These are phyloP conservation scores for Berberis thunbergii DNA, from an alignment of 164 flowering plant genomes.

Conservation along the genomic window DNA sequence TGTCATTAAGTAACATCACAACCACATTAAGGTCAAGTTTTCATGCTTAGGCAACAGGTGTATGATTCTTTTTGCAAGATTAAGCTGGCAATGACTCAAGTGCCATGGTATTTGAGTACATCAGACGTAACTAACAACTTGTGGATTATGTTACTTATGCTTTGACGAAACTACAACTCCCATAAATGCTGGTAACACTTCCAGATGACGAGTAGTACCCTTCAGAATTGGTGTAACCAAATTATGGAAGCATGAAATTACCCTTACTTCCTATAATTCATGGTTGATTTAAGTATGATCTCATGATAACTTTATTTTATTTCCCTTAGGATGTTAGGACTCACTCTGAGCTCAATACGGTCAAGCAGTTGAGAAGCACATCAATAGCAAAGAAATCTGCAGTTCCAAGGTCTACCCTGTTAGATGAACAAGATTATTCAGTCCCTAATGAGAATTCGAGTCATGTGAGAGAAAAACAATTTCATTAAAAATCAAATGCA, in stretches of 20 bases:
- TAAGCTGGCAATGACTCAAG: no score
- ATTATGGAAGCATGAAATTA: no score
- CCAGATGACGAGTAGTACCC: no score
- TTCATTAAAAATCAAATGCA: not conserved
- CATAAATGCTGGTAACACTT: no score
- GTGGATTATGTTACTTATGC: no score
- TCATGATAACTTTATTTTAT: not conserved
- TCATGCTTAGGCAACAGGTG: no score
- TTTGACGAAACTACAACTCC: no score
- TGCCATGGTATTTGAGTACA: no score
- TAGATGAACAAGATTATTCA: constrained; percentile 5
- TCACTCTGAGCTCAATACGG: constrained; percentile 84
- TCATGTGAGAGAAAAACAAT: not conserved
- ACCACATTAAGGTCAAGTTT: not conserved
- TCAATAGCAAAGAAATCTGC: constrained; percentile 76
- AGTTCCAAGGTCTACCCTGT: constrained; percentile 97
- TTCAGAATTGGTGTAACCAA: no score
- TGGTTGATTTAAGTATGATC: not conserved
- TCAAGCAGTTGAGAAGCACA: constrained; percentile 84
- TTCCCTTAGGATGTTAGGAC: constrained; percentile 9
- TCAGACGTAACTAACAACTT: no score
- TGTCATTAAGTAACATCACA: constrained; percentile 13
- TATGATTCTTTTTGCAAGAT: no score
- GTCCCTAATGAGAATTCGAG: not conserved
- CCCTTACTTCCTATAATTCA: no score